Evolutionary conservation across 2,329 filamentous ascomycete species (phyloP), one percentile per base, ranked within the genome.

Genomic region (Botrytis medusae): DNA sequence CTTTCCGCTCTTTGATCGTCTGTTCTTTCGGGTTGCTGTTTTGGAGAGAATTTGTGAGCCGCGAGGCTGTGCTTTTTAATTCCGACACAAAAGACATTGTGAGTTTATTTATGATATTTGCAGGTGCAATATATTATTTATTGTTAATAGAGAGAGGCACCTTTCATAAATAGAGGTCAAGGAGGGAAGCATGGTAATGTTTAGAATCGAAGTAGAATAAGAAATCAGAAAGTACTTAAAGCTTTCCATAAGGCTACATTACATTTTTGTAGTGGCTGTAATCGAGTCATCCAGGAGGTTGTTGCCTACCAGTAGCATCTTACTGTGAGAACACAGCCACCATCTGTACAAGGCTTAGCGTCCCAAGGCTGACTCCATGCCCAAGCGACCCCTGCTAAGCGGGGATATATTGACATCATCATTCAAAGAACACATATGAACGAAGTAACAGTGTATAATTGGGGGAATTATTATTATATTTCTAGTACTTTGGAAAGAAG

Each of bases 301-400:
- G 61, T 42, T 68, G 46, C 46, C 63, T 29, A 40, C 25, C n/a
- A 57, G 51, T 46, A 42, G 46, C 25, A 40, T 34, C n/a, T 12
- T 40, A 10, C 12, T 34, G 22, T 46, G 40, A 29, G 29, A n/a
- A 70, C 68, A 34, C 54, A 61, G 51, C 51, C 51, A 46, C 37
- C 29, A 37, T 61, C 37, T 61, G 20, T 29, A 70, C 54, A 70
- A 12, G 68, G 68, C 54, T 70, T 70, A 70, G 54, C 40, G 68
- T 42, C 29, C 37, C 34, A 70, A 46, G 51, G 57, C 54, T 70
- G 68, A 70, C 54, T 70, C 32, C 68, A 65, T 46, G 37, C 22
- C 64, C 64, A 12, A 67, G 34, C 34, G 40, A 69, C 29, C 65
- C 48, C 48, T 69, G 48, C 32, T 54, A 32, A 40, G 48, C 64